Percentiles rank a stretch among this genome's conserved stretches.
Conservation (phyloP, 345 rosid genomes). For the Gossypioides kirkii region DNA sequence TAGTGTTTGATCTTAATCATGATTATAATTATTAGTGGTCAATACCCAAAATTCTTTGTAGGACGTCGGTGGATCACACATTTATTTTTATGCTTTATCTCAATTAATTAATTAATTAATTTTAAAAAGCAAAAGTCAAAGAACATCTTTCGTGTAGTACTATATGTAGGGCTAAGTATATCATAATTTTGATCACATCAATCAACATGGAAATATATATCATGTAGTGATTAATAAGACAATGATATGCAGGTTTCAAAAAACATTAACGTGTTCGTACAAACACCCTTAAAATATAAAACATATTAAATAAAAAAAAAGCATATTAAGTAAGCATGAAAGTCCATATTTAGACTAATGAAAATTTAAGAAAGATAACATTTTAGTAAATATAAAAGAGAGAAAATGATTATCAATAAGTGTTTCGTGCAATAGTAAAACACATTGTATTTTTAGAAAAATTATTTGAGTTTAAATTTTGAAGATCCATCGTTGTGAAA, state of each 20-base stretch:
- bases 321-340: neutral
- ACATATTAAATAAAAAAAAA: too few relatives aligned
- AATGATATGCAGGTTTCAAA: neutral
- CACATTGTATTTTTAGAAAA: too few relatives aligned
- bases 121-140: neutral
- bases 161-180: conserved; percentile 4
- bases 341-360: neutral
- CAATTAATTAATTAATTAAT: neutral
- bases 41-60: conserved; percentile 1
- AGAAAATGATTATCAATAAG: too few relatives aligned
- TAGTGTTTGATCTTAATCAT: neutral
- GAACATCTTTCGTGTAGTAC: neutral
- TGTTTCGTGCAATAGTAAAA: fast-evolving
- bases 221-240: neutral
- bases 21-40: neutral
- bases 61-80: conserved; percentile 16
- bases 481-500: too few relatives aligned
- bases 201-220: conserved; percentile 14
- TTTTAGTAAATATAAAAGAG: too few relatives aligned
- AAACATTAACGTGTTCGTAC: conserved; percentile 23
- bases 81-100: conserved; percentile 2
- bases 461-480: too few relatives aligned
- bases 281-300: neutral
- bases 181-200: neutral
- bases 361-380: neutral